phyloP scores from a whole-genome alignment of 345 rosid species.

The Laguncularia racemosa region DNA sequence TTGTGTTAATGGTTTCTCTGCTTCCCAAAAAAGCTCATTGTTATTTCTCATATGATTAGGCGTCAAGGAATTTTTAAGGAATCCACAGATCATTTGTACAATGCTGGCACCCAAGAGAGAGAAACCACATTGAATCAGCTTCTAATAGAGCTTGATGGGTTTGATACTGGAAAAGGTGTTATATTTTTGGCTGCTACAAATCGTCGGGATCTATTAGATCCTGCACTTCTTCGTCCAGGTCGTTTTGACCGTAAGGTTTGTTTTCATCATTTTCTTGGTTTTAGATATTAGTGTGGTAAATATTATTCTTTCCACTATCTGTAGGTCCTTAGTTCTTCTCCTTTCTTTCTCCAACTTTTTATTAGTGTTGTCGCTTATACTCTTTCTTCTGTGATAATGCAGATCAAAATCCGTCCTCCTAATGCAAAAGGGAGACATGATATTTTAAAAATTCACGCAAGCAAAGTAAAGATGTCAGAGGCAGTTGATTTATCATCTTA shows the following conservation, averaged over 20 bases:
- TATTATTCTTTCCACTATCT: too few species aligned
- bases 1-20: too few species aligned
- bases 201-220: slow-evolving; percentile 86
- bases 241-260: slow-evolving; percentile 96
- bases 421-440: slow-evolving; percentile 82
- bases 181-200: slow-evolving; percentile 93
- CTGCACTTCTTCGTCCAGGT: slow-evolving; percentile 95
- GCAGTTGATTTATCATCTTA: slow-evolving; percentile 74
- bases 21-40: too few species aligned
- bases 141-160: slow-evolving; percentile 94
- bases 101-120: slow-evolving; percentile 95
- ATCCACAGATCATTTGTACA: slow-evolving; percentile 63
- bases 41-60: slow-evolving; percentile 23
- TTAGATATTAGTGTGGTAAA: background rate
- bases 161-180: slow-evolving; percentile 97
- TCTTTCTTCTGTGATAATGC: slow-evolving; percentile 4
- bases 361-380: background rate
- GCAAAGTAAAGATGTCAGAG: slow-evolving; percentile 92
- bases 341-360: background rate
- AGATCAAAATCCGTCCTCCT: slow-evolving; percentile 90
- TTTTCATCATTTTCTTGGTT: slow-evolving; percentile 12
- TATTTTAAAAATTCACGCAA: slow-evolving; percentile 79
- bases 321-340: background rate
- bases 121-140: slow-evolving; percentile 96
- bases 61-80: slow-evolving; percentile 92